Evolutionary conservation across 371 early-diverging fungal species (phyloP), one percentile per base, ranked within the genome.

Genomic region (Gilbertella persicaria): DNA sequence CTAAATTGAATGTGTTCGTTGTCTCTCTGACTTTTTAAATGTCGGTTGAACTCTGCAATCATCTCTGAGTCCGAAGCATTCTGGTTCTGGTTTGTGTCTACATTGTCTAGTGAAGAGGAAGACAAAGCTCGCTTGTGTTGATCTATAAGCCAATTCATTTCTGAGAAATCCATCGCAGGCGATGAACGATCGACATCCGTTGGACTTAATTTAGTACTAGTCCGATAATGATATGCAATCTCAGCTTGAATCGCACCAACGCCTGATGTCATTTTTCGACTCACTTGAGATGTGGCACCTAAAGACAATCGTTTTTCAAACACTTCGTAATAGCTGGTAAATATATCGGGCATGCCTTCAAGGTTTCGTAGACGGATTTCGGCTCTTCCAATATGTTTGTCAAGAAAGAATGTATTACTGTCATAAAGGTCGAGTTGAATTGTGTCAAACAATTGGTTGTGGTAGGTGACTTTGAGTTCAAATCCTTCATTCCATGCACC

Each of bases 401-500:
- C 88, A 5, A 85, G 67, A 10, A 89, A 71, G 23, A 91, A 62
- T 1, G 71, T 52, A 47, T 75, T 71, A 48, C 52, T 70, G 39
- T 89, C 86, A 46, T 85, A 89, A 10, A 91, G 58, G 56, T 91
- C 91, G 17, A 91, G 66, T 60, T 90, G 67, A 3, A 65, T 60
- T 19, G 80, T 77, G 37, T 84, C 89, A 67, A 90, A 90, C 5
- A 90, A 67, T 68, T 90, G 91, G 38, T 79, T 74, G 51, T 90
- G 91, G 38, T 85, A 88, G 6, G 84, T 73, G 6, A 90, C 83
- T 10, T 66, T 57, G n/a, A 90, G 78, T 55, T 89, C 87, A 46
- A 90, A 90, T 0, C 80, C 77, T 58, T 87, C 87, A 61, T 83
- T 82, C 90, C 90, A 89, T 43, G 71, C 64, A 23, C 86, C 85